Conservation (phyloP, 805 yeast genomes). For the Monosporozyma unispora region DNA sequence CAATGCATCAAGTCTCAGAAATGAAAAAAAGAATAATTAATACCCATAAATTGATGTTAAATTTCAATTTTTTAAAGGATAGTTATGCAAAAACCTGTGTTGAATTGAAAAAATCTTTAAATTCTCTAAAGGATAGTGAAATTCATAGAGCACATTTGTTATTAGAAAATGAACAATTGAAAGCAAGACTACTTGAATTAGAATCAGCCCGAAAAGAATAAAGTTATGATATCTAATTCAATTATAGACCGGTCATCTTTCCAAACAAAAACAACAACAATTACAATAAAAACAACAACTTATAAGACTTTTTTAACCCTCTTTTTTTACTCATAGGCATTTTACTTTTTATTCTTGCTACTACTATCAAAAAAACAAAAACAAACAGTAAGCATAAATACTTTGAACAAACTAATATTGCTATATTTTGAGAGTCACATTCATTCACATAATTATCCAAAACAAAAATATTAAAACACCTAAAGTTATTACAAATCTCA, state of each 20-base stretch:
- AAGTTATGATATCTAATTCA: not conserved
- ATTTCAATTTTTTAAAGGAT: constrained; percentile 27
- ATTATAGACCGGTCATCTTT: not conserved
- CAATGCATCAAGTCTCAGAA: constrained; percentile 26
- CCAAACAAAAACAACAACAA: not conserved
- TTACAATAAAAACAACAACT: not conserved
- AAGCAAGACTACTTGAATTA: constrained; percentile 13
- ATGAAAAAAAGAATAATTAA: constrained; percentile 27
- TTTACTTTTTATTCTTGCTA: not conserved
- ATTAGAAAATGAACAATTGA: constrained; percentile 32
- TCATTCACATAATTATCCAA: not conserved
- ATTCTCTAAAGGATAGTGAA: constrained; percentile 32
- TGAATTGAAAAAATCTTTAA: constrained; percentile 28
- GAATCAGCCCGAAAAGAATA: constrained; percentile 5
- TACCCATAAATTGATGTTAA: constrained; percentile 27
- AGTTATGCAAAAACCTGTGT: constrained; percentile 28
- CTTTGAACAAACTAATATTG: not conserved
- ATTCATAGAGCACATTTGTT: constrained; percentile 30
- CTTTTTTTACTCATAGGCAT: not conserved
- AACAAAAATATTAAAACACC: not conserved
- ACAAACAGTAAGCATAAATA: not conserved
- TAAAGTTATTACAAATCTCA: not conserved
- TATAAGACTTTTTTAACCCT: not conserved
- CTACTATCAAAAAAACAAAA: no score
- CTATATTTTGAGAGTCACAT: not conserved